Base-by-base conservation (phyloP, 2,329 filamentous ascomycete species). In the Curvularia verruculosa region DNA sequence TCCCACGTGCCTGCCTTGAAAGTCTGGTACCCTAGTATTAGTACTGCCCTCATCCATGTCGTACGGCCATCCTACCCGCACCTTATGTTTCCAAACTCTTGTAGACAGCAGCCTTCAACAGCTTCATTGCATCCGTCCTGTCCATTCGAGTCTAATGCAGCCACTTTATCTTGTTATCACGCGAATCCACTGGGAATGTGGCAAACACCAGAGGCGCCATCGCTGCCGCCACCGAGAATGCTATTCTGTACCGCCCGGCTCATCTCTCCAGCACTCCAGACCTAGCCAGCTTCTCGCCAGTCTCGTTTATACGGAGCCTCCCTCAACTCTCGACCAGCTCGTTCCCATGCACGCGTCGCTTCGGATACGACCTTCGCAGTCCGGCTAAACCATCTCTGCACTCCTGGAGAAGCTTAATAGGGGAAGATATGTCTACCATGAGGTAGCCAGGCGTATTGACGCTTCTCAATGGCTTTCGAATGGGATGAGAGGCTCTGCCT, bases 21-120 rank as follows among this genome's bases (percentile, higher is more conserved):
- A 62, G 44, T 56, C 54, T 59, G 64, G 64, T 67, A 67, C 63
- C 64, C 64, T 67, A 67, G 61, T 34, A 49, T 58, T 67, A 65
- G 63, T 59, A 55, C 52, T 62, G 18, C 45, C 52, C 54, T 53
- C 54, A 67, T 65, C 64, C 64, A 57, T 60, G 59, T 60, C 57
- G 37, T 39, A 59, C 52, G 50, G 49, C 39, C 56, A 50, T 59
- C 63, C 56, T 57, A 52, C 23, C 55, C 60, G 48, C 52, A 37
- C 52, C 45, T 40, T 29, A 34, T 56, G 44, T 48, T 43, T n/a
- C 48, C 56, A 34, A 49, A 31, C 37, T 54, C 52, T 51, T 51
- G 26, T 48, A 49, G 43, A 41, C 48, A 39, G 15, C 44, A 40
- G 29, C 37, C 37, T 48, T 24, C 47, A 31, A n/a, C 44, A 29